Percentiles rank a stretch among this genome's conserved stretches.
These are phyloP conservation scores for Stachybotrys chartarum DNA, from an alignment of 2,329 filamentous ascomycete species.

Conservation along the genomic window DNA sequence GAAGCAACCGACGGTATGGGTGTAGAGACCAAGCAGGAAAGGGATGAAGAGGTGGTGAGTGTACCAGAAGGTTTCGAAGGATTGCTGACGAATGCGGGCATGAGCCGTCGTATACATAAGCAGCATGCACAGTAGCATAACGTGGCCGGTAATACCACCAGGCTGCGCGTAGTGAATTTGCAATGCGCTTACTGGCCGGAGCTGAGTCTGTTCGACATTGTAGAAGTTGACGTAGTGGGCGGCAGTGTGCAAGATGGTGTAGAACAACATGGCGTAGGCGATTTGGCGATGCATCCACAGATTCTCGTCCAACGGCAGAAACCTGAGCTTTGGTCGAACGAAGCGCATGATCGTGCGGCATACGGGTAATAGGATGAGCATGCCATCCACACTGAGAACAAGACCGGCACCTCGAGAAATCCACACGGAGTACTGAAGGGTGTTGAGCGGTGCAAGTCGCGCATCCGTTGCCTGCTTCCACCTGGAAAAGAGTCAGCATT, in stretches of 20 bases:
- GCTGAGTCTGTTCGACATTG: slow-evolving; percentile 81
- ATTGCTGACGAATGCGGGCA: slow-evolving; percentile 88
- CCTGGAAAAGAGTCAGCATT: slow-evolving; percentile 39
- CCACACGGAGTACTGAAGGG: slow-evolving; percentile 84
- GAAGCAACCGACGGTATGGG: slow-evolving; percentile 93
- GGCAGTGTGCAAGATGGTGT: slow-evolving; percentile 67
- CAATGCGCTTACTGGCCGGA: slow-evolving; percentile 72
- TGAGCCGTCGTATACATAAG: slow-evolving; percentile 97
- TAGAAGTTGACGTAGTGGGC: slow-evolving; percentile 98
- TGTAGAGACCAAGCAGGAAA: slow-evolving; percentile 89
- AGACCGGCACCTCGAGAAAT: slow-evolving; percentile 89
- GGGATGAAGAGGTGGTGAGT: slow-evolving; percentile 98
- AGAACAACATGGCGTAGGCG: slow-evolving; percentile 82
- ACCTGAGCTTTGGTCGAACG: slow-evolving; percentile 79
- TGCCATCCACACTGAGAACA: slow-evolving; percentile 74
- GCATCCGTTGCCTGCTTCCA: slow-evolving; percentile 65
- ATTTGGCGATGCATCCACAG: slow-evolving; percentile 95
- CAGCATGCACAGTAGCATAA: slow-evolving; percentile 99
- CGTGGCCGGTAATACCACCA: slow-evolving; percentile 88
- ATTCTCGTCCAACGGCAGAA: slow-evolving; percentile 90
- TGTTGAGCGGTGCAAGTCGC: slow-evolving; percentile 71
- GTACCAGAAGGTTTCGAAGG: slow-evolving; percentile 99
- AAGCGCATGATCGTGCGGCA: slow-evolving; percentile 84
- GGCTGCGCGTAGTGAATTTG: slow-evolving; percentile 88
- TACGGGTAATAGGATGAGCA: slow-evolving; percentile 87